Percentiles rank a stretch among this genome's conserved stretches.
Evolutionary conservation across 169 alveolate species (phyloP).

Genomic region (Plasmodium vivax): DNA sequence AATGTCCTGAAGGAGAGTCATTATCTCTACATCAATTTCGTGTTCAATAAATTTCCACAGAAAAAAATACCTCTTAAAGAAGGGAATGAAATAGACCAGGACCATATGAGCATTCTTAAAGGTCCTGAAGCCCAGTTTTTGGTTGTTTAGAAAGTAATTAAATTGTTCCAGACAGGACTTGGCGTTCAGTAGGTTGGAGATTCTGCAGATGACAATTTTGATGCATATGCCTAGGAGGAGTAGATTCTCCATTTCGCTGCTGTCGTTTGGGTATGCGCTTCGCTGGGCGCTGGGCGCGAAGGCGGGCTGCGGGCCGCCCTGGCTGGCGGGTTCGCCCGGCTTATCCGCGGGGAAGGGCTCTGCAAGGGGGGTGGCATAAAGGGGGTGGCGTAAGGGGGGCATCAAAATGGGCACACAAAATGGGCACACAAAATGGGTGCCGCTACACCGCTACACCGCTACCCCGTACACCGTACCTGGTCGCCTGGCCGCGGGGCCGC

Average conservation of each 20-base stretch:
- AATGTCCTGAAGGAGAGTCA: slow-evolving; percentile 7
- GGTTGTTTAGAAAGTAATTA: slow-evolving; percentile 44
- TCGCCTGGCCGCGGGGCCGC: background rate
- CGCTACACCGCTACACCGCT: no score
- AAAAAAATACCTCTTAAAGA: slow-evolving; percentile 56
- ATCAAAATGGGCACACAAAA: no score
- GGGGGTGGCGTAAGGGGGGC: no score
- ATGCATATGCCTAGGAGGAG: slow-evolving; percentile 53
- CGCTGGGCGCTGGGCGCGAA: background rate
- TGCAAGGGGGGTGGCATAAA: background rate
- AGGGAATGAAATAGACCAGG: slow-evolving; percentile 47
- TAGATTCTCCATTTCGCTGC: slow-evolving; percentile 11
- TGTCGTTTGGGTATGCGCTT: background rate
- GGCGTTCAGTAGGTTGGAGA: slow-evolving; percentile 35
- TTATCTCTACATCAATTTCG: slow-evolving; percentile 49
- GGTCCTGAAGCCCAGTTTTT: slow-evolving; percentile 14
- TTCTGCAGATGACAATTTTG: slow-evolving; percentile 52
- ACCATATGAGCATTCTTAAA: slow-evolving; percentile 41
- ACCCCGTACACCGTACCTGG: background rate
- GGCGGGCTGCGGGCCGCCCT: background rate
- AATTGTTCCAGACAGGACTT: slow-evolving; percentile 47
- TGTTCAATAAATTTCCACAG: slow-evolving; percentile 65
- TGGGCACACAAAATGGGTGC: no score
- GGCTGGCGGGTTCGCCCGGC: background rate
- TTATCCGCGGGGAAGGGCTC: background rate